These are phyloP conservation scores for Tetrapyrgos nigripes DNA, from an alignment of 1,284 basidiomycete species.

Conservation along the genomic window DNA sequence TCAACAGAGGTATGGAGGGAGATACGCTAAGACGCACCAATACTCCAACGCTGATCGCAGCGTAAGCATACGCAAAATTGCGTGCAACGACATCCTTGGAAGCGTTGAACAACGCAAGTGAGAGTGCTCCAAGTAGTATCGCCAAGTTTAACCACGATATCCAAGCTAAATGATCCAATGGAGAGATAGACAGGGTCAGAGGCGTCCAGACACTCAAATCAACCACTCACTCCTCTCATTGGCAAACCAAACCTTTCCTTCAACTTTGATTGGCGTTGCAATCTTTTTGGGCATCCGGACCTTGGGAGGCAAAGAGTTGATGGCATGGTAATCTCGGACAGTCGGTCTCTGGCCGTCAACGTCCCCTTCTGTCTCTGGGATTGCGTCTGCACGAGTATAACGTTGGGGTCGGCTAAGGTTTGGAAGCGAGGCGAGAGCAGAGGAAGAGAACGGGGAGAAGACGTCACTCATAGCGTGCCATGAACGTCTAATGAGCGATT, in stretches of 20 bases:
- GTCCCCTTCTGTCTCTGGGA: slow-evolving; percentile 63
- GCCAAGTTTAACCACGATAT: slow-evolving; percentile 90
- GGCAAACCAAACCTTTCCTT: slow-evolving; percentile 99
- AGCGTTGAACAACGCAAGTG: slow-evolving; percentile 89
- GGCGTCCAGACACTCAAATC: not conserved
- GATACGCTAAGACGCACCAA: slow-evolving; percentile 49
- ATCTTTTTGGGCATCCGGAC: slow-evolving; percentile 87
- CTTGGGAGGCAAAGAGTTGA: slow-evolving; percentile 62
- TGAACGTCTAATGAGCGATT: slow-evolving; percentile 47
- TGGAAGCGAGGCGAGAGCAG: slow-evolving; percentile 73
- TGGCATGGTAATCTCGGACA: slow-evolving; percentile 74
- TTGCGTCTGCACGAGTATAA: slow-evolving; percentile 72
- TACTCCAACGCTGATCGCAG: slow-evolving; percentile 74
- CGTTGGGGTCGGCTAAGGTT: slow-evolving; percentile 58
- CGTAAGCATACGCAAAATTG: slow-evolving; percentile 87
- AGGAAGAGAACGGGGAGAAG: slow-evolving; percentile 73
- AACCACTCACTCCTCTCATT: slow-evolving; percentile 86
- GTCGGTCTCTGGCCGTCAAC: slow-evolving; percentile 61
- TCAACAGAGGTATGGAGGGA: not conserved
- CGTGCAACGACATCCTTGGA: slow-evolving; percentile 79
- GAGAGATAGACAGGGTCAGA: not conserved
- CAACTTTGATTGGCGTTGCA: slow-evolving; percentile 89
- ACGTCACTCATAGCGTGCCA: slow-evolving; percentile 66
- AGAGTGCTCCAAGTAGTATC: slow-evolving; percentile 85
- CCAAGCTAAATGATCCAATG: slow-evolving; percentile 67